Evolutionary conservation across 352 stramenopile species (phyloP), one percentile per base, ranked within the genome.

Genomic region (Phytopythium oedochilum): DNA sequence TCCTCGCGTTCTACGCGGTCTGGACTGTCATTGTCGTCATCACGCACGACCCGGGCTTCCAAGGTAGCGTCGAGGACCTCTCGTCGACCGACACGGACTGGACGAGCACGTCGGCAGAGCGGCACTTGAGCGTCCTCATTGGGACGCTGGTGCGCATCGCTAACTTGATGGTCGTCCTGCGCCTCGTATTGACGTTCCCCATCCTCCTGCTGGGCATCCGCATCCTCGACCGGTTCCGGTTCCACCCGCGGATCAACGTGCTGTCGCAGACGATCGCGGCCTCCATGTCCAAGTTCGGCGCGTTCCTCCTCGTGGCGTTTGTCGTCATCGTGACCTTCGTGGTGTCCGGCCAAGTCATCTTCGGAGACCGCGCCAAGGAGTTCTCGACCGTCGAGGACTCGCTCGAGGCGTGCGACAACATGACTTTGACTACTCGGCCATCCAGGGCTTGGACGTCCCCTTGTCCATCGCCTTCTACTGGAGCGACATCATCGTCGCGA

Each of bases 391-490:
- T 89, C 1, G 20, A 55, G 1, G 60, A 53, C 1, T 61, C 79
- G 0, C 69, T 86, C 48, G 70, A 86, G 40, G 69, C 73, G n/a
- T 86, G 78, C 15, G 64, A 86, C 14, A 83, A 86, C 48, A 86
- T 89, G 72, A 74, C 49, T 88, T 89, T 29, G 71, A 88, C 61
- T 86, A 79, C 47, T 47, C 62, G 11, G 71, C 53, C 1, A 83
- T 88, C 45, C 62, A 75, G 47, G 46, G 68, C 42, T 9, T 74
- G 14, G 56, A 84, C 51, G 63, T 66, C 4, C 66, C 68, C 0
- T 64, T 76, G 22, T 71, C 72, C 0, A 71, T 83, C 46, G 48
- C 83, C 11, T 89, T 75, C 63, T 89, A 89, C 57, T 88, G 76
- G 79, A 39, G 48, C 10, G 84, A 83, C 58, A 84, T 89, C 70